Base-by-base conservation (phyloP, 1,284 basidiomycete genomes). In the Peniophora sp. region DNA sequence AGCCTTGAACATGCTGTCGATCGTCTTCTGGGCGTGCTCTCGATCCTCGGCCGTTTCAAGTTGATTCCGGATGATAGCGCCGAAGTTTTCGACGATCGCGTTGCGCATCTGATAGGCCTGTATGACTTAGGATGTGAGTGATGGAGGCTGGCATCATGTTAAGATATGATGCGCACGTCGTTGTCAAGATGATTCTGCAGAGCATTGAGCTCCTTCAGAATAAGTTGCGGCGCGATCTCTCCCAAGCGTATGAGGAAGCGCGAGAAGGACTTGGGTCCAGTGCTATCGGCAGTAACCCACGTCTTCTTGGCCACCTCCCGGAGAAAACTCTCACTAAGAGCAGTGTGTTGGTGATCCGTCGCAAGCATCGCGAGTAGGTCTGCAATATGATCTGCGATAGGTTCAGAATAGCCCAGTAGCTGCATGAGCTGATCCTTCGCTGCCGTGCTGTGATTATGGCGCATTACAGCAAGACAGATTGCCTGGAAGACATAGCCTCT, bases 61-160 rank as follows among this genome's bases (percentile, higher is more conserved):
- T 32, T 79, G 77, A 57, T 95, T 88, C n/a, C n/a, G n/a, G 61
- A 97, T 92, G 52, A 96, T 78, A 47, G 74, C 71, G 3, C 90
- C 91, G 37, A 96, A 81, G 52, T 93, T 79, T 64, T 96, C 93
- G 47, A 97, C 81, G 51, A 97, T 76, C 0, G 90, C 91, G 72
- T 94, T 91, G 36, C 97, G 89, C 85, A 99, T 96, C 0, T 93
- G 92, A 62, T 98, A 97, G 0, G 92, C 88, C 89, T 94, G 54
- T 10, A 18, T 35, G 14, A n/a, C n/a, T n/a, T n/a, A 42, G 11
- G 11, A n/a, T 15, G 22, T 53, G 6, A 45, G 44, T 48, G 17
- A 53, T 20, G n/a, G 34, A 20, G 37, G 18, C 48, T n/a, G n/a
- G 32, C 10, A 49, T 32, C 15, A 24, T 3, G 20, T 41, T n/a